phyloP scores from a whole-genome alignment of 805 yeast genomes.

The Spathaspora passalidarum region DNA sequence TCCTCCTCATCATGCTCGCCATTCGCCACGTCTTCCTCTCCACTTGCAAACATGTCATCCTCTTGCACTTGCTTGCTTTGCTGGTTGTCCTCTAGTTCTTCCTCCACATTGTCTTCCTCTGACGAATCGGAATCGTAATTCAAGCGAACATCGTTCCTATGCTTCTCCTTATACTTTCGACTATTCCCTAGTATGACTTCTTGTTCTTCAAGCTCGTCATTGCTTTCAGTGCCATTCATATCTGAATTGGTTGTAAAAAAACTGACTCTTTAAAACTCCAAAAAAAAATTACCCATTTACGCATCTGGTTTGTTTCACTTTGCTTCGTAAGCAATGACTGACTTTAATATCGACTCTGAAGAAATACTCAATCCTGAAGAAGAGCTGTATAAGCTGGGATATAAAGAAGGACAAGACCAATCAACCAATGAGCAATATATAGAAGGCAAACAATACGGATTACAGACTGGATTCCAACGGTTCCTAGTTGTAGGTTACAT shows the following conservation, averaged over 20 bases:
- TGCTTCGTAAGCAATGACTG: constrained; percentile 17
- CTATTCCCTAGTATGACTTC: constrained; percentile 4
- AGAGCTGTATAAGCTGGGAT: constrained; percentile 65
- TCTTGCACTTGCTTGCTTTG: constrained; percentile 9
- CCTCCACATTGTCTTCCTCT: constrained; percentile 14
- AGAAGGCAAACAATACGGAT: constrained; percentile 85
- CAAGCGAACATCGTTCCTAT: constrained; percentile 14
- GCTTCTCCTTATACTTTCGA: constrained; percentile 12
- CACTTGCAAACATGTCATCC: constrained; percentile 14
- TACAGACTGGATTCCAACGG: constrained; percentile 73
- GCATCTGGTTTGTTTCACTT: not conserved
- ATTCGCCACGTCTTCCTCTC: constrained; percentile 1
- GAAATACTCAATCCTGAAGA: constrained; percentile 60
- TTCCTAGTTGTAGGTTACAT: constrained; percentile 69
- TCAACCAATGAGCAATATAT: constrained; percentile 55
- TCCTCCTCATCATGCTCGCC: constrained; percentile 32
- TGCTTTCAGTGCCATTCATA: not conserved
- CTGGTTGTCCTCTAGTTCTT: constrained; percentile 7
- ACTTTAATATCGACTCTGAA: constrained; percentile 41
- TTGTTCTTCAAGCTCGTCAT: constrained; percentile 1
- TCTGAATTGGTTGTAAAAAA: constrained; percentile 1
- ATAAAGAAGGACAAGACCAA: constrained; percentile 61
- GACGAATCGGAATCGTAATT: constrained; percentile 27
- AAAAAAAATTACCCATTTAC: not conserved
- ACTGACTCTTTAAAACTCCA: not conserved